Evolutionary conservation across 2,329 filamentous ascomycete genomes (phyloP).

Genomic region (Rachicladosporium sp.): DNA sequence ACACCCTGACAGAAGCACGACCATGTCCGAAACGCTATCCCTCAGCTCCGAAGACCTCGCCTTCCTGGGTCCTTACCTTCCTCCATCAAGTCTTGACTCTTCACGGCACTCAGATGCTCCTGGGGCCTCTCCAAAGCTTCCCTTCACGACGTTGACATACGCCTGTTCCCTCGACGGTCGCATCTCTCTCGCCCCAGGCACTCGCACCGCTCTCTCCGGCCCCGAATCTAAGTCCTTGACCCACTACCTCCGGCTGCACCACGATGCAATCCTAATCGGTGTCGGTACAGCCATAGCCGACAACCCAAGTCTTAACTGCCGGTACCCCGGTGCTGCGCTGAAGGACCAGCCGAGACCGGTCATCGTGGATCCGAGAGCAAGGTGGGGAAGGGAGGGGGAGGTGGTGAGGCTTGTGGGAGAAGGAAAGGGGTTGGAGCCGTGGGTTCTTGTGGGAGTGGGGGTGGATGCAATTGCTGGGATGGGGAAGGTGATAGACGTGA

Average conservation of each 20-base stretch:
- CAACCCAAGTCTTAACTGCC: slow-evolving; percentile 74
- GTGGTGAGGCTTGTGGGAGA: slow-evolving; percentile 54
- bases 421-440: slow-evolving; percentile 60
- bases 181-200: slow-evolving; percentile 62
- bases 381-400: slow-evolving; percentile 52
- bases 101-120: too few species aligned
- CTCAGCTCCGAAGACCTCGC: slow-evolving; percentile 19
- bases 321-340: slow-evolving; percentile 44
- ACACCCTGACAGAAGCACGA: too few species aligned
- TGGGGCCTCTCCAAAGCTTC: slow-evolving; percentile 17
- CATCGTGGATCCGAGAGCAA: slow-evolving; percentile 64
- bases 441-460: slow-evolving; percentile 45
- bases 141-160: slow-evolving; percentile 70
- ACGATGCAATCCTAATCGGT: slow-evolving; percentile 77
- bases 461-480: slow-evolving; percentile 19
- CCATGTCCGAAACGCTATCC: too few species aligned
- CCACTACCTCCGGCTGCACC: slow-evolving; percentile 70
- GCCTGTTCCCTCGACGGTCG: slow-evolving; percentile 80
- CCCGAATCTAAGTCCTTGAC: slow-evolving; percentile 82
- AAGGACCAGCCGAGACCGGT: slow-evolving; percentile 65
- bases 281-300: slow-evolving; percentile 75
- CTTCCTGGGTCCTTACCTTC: slow-evolving; percentile 41
- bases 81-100: slow-evolving; percentile 5
- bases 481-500: slow-evolving; percentile 20
- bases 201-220: slow-evolving; percentile 74